Base-by-base conservation (phyloP, 148 eudicot species). In the Vaccinium myrtillus region DNA sequence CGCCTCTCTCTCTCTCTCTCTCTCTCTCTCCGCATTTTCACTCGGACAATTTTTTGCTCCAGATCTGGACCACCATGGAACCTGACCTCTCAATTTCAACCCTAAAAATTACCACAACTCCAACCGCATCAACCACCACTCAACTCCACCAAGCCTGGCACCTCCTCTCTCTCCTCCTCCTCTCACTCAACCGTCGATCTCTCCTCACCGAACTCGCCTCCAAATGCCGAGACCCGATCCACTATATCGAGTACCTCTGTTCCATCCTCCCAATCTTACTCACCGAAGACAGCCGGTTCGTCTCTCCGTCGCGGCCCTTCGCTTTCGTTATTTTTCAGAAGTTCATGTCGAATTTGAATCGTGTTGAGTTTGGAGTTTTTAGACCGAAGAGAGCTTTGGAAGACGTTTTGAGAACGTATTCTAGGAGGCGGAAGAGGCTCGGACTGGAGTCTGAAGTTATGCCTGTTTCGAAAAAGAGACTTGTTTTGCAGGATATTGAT, bases 141-240 rank as follows among this genome's bases (percentile, higher is more conserved):
- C 69, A 82, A 73, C 87, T 53, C 1, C 90, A 82, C 85, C 88
- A 90, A 75, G 94, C 97, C 18, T 95, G 97, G 98, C 86, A 90
- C 81, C 67, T 93, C 43, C 89, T 79, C 56, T 78, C 92, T 10
- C 71, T 91, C 27, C 84, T 95, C 19, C 71, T 95, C 19, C 71
- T 91, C 13, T 78, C 84, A 4, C 81, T 87, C 53, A 87, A 92
- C 30, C 90, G 92, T 2, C 96, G 93, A 5, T 89, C 89, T 27
- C 82, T 46, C 27, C 87, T 88, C 15, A 16, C 81, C 9, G 94
- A 93, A n/a, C 93, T 95, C 83, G 90, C 91, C 15, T 88, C 83
- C 54, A 82, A 82, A 8, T 92, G 92, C 83, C 21, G 21, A 50
- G 75, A 89, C 1, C 70, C 92, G 59, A 89, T 91, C 70, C 90